Percentiles rank a stretch among this genome's conserved stretches.
These are phyloP conservation scores for Hymenoscyphus infarciens DNA, from an alignment of 2,329 filamentous ascomycete genomes.

Conservation along the genomic window DNA sequence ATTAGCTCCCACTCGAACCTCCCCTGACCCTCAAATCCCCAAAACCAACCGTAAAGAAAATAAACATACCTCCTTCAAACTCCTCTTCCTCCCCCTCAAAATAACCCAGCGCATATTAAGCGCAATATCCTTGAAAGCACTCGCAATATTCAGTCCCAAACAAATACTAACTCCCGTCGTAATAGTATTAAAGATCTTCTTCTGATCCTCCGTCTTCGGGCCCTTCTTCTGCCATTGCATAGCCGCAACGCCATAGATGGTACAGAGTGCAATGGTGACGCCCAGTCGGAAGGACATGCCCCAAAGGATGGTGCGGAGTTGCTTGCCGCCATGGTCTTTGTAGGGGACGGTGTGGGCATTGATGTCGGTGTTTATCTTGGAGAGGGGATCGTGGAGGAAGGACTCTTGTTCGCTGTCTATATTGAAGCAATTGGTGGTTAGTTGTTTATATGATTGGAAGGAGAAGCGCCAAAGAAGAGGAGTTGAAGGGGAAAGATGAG, in stretches of 20 bases:
- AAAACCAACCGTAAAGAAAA: neutral
- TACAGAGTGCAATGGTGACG: constrained; percentile 27
- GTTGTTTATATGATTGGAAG: too few species aligned
- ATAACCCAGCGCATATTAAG: constrained; percentile 46
- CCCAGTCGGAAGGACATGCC: constrained; percentile 23
- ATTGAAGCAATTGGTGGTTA: neutral
- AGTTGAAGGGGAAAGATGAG: neutral
- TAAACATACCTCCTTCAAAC: constrained; percentile 39
- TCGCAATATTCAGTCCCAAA: constrained; percentile 42
- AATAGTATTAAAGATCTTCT: constrained; percentile 43
- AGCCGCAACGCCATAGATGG: constrained; percentile 23
- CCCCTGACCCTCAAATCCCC: neutral
- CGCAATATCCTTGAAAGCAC: constrained; percentile 43
- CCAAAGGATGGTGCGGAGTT: constrained; percentile 29
- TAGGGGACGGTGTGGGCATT: constrained; percentile 19
- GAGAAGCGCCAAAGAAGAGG: too few species aligned
- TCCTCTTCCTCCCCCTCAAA: constrained; percentile 38
- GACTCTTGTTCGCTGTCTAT: constrained; percentile 20
- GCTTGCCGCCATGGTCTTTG: constrained; percentile 27
- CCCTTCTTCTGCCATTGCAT: constrained; percentile 20
- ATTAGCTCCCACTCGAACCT: neutral
- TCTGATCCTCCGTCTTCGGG: constrained; percentile 36
- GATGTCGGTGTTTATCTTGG: constrained; percentile 24
- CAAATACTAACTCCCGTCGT: constrained; percentile 43
- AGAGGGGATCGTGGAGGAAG: constrained; percentile 25